A percentile compares a stretch with the other conserved stretches of the same genome.
Conservation (phyloP, 805 yeast genomes). For the Yamadazyma phyllophila region DNA sequence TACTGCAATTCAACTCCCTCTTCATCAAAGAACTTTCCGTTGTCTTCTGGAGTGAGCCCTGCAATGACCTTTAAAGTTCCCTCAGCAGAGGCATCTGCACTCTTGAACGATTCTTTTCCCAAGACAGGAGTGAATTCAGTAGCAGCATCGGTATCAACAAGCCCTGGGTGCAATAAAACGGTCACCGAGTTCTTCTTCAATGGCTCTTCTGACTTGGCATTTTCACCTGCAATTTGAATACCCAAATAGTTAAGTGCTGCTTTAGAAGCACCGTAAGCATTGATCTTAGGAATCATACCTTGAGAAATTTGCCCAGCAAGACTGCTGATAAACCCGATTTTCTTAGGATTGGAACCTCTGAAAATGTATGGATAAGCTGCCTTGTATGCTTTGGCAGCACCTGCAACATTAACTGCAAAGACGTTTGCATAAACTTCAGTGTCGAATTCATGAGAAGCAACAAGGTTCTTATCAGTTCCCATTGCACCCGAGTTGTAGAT, state of each 20-base stretch:
- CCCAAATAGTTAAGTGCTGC: conserved; percentile 32
- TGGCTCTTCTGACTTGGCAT: conserved; percentile 15
- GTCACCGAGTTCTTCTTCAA: conserved; percentile 13
- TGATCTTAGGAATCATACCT: neutral
- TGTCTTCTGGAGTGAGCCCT: neutral
- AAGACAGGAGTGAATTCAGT: conserved; percentile 8
- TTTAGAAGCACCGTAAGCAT: conserved; percentile 35
- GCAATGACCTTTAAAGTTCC: neutral
- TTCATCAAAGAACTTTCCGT: conserved; percentile 4
- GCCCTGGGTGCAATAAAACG: conserved; percentile 27
- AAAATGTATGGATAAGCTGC: conserved; percentile 12
- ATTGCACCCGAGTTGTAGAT: conserved; percentile 10
- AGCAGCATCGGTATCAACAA: conserved; percentile 34
- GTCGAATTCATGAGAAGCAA: conserved; percentile 1
- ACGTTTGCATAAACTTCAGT: conserved; percentile 2
- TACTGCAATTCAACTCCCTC: neutral
- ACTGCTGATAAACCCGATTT: conserved; percentile 27
- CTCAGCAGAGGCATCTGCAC: conserved; percentile 3
- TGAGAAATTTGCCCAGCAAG: conserved; percentile 1
- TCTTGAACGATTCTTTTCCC: neutral
- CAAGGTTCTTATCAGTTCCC: neutral
- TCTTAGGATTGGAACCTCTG: conserved; percentile 5
- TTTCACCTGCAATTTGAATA: conserved; percentile 22
- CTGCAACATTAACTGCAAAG: conserved; percentile 10
- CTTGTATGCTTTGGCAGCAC: conserved; percentile 11